Conservation (phyloP, 2,329 filamentous ascomycete genomes). For the Colletotrichum gloeosporioides region DNA sequence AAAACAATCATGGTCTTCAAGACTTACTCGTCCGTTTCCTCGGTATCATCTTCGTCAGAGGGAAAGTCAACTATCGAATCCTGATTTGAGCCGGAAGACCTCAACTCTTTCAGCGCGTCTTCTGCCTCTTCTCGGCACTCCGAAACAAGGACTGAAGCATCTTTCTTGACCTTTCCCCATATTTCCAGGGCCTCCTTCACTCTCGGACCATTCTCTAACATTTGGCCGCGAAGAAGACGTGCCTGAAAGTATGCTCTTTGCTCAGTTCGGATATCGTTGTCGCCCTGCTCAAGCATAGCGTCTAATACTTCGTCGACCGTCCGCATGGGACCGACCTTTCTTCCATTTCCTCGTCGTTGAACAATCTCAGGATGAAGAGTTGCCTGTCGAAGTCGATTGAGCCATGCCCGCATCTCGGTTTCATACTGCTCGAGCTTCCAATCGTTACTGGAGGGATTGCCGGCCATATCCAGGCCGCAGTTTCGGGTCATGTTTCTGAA, state of each 20-base stretch:
- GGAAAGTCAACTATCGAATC: neutral
- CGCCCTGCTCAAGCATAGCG: slow-evolving; percentile 89
- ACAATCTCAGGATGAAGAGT: slow-evolving; percentile 85
- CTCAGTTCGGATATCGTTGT: slow-evolving; percentile 68
- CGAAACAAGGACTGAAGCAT: slow-evolving; percentile 58
- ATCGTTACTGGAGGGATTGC: slow-evolving; percentile 62
- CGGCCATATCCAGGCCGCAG: slow-evolving; percentile 69
- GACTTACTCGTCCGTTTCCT: slow-evolving; percentile 38
- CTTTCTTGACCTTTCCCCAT: slow-evolving; percentile 66
- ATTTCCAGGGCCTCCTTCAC: slow-evolving; percentile 72
- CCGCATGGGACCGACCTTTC: slow-evolving; percentile 70
- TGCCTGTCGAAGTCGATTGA: slow-evolving; percentile 79
- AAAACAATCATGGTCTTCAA: slow-evolving; percentile 15
- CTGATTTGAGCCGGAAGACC: neutral
- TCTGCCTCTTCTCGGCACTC: slow-evolving; percentile 69
- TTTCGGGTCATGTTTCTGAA: slow-evolving; percentile 78
- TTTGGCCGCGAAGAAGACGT: slow-evolving; percentile 74
- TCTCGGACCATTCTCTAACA: slow-evolving; percentile 76
- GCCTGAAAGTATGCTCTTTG: slow-evolving; percentile 70
- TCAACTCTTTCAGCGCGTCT: slow-evolving; percentile 44
- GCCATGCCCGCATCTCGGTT: slow-evolving; percentile 79
- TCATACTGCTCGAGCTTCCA: slow-evolving; percentile 71
- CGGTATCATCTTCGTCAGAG: slow-evolving; percentile 35
- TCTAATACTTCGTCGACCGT: slow-evolving; percentile 88
- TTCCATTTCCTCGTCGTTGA: slow-evolving; percentile 66